Evolutionary conservation across 176 grass and related monocot genomes (phyloP), one percentile per base, ranked within the genome.

Genomic region (Dendrocalamus sinicus): DNA sequence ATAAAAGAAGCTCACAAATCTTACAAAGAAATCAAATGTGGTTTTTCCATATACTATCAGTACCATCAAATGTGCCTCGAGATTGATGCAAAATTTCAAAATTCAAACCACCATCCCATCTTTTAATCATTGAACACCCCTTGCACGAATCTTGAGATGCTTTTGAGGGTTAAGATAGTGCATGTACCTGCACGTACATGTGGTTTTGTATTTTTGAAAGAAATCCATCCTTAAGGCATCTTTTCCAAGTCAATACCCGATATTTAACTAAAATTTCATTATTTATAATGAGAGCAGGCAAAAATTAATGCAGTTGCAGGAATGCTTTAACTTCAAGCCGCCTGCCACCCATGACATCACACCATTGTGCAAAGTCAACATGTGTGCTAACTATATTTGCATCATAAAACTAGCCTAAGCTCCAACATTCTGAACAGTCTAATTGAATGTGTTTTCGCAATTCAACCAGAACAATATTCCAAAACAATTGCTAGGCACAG

Each of bases 171-270:
- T 47, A 47, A 47, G 46, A 12, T 47, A 47, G 46, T 47, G 46
- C 46, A 12, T 47, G 46, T 47, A 47, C 46, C 11, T 3, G 11
- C 46, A 12, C 2, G 3, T 47, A 47, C 11, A 47, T 47, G 46
- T 12, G 11, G 46, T 47, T 47, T 47, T 47, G 46, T 12, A 47
- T 47, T 47, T 43, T 47, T 47, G 11, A 47, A 47, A 47, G 11
- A 47, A 47, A 47, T 47, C 46, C 20, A 72, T 51, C 44, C 70
- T 73, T 73, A 26, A 73, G 46, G 46, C 71, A 73, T 26, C 46
- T 73, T 73, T 73, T 51, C 23, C 6, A 28, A 30, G 44, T 50
- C 23, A 22, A 51, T 51, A 51, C 13, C 71, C 10, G 12, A 52
- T 73, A 24, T 52, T 23, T 24, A 52, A 28, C 11, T 73, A 50